Base-by-base conservation (phyloP, 1,284 basidiomycete species). In the Neolentinus lepideus region DNA sequence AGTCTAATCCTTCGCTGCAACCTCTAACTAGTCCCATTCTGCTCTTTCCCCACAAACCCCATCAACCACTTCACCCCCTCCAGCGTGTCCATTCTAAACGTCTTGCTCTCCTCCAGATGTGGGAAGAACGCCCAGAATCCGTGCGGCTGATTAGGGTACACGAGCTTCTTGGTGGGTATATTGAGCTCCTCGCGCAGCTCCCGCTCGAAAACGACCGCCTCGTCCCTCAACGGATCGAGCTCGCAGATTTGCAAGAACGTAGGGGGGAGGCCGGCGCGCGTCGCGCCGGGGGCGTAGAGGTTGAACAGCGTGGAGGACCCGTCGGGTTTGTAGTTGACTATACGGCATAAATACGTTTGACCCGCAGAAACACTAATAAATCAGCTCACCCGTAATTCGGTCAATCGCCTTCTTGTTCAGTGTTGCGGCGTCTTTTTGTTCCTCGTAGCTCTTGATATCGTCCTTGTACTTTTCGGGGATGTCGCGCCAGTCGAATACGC, bases 141-240 rank as follows among this genome's bases (percentile, higher is more conserved):
- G 47, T 62, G 60, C 25, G 60, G 57, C 16, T 55, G 3, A 11
- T 56, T 58, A 16, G 55, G 53, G 35, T 62, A 63, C 60, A 55
- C 38, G 35, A 57, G 19, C 6, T 57, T 12, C 52, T 57, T 58
- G 12, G 61, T 59, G 29, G 31, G 52, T 1, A 62, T 57, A 2
- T 61, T 61, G 4, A 45, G 19, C 6, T 43, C 53, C n/a, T 59
- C 54, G 16, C 26, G 31, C 12, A 63, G 55, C 14, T 61, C 33
- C 22, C 53, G 51, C 22, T 57, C 60, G 51, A 62, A 63, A 6
- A 63, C 55, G 21, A 63, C 11, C 2, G 43, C 60, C 33, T 62
- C 61, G 46, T 62, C 62, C 11, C 62, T 33, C n/a, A 63, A 45
- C 10, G 58, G 57, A 53, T 63, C 62, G 26, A 58, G 19, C 11